These are phyloP conservation scores for Tanacetum coccineum DNA, from an alignment of 129 eudicot genomes.

Conservation along the genomic window DNA sequence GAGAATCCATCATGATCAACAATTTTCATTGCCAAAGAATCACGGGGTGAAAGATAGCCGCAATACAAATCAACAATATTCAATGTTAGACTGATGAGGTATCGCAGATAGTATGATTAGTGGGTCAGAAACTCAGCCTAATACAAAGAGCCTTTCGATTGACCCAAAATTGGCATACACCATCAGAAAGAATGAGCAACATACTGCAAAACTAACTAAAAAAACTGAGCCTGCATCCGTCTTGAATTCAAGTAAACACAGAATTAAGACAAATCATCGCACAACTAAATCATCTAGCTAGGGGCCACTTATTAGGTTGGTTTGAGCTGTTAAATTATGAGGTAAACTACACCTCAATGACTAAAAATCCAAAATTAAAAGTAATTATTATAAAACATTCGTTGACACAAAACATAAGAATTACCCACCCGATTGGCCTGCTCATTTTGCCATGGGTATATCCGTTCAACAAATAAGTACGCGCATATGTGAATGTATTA, in stretches of 20 bases:
- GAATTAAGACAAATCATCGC: no score
- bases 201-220: neutral
- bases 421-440: neutral
- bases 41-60: no score
- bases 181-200: neutral
- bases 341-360: neutral
- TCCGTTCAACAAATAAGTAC: neutral
- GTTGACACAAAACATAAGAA: neutral
- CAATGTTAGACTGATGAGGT: no score
- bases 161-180: neutral
- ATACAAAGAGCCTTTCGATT: no score
- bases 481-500: neutral
- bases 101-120: no score
- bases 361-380: neutral
- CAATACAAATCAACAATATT: no score
- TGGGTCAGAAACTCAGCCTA: no score
- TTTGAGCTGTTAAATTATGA: neutral
- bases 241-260: neutral
- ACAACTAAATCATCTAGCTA: no score
- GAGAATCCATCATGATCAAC: no score
- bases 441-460: neutral
- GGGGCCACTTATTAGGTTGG: neutral
- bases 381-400: neutral
- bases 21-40: no score
- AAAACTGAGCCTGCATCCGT: neutral